Conservation (phyloP, 129 eudicot species). For the Flaveria bidentis region DNA sequence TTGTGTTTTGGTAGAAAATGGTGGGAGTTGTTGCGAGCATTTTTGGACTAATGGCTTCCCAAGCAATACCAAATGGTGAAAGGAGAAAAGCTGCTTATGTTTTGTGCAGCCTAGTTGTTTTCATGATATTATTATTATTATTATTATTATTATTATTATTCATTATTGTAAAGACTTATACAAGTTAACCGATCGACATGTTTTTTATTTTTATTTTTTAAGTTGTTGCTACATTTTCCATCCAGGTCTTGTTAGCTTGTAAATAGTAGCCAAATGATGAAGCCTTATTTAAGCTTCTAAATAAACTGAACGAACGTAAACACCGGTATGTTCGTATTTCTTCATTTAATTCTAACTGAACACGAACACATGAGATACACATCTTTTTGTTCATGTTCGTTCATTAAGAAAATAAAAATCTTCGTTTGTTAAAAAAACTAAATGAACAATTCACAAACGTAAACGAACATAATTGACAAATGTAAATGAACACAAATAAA, state of each 20-base stretch:
- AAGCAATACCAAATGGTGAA: constrained; percentile 34
- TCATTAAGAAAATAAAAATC: no score
- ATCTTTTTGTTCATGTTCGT: no score
- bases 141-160: constrained; percentile 14
- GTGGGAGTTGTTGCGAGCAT: constrained; percentile 41
- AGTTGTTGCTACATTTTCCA: not conserved
- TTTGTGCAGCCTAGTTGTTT: constrained; percentile 31
- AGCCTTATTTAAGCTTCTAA: no score
- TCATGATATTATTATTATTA: constrained; percentile 26
- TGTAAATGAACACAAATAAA: no score
- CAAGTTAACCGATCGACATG: not conserved
- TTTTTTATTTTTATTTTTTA: not conserved
- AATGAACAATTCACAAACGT: no score
- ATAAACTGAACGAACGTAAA: no score
- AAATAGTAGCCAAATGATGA: not conserved
- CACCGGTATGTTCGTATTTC: no score
- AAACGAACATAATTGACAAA: no score
- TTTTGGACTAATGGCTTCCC: constrained; percentile 40
- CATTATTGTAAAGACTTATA: constrained; percentile 10
- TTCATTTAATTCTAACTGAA: no score
- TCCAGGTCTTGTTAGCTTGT: not conserved
- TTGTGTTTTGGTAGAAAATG: constrained; percentile 46
- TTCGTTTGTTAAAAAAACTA: no score
- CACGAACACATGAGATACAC: no score
- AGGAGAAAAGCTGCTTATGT: constrained; percentile 28